Evolutionary conservation across 345 rosid species (phyloP), one percentile per base, ranked within the genome.

Genomic region (Nephelium lappaceum): DNA sequence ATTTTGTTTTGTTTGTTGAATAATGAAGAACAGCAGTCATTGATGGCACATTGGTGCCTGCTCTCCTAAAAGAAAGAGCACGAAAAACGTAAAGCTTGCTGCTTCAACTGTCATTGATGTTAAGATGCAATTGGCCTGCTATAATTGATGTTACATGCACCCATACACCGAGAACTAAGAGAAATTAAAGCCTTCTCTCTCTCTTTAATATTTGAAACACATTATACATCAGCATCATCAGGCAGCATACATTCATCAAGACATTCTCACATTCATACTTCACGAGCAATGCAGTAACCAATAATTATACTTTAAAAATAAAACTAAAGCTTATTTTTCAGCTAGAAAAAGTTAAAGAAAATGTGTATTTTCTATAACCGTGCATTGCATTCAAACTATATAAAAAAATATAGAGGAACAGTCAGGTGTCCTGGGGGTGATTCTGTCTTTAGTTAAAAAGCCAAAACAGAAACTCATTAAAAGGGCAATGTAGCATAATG

Each of bases 141-240:
- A 9, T 61, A 19, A 61, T n/a, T 45, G 78, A 27, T 19, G 42
- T 19, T 65, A 19, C 71, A 64, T 45, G 5, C 39, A 41, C 77
- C 77, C 69, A 61, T 31, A 2, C 36, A 31, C 36, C 39, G 23
- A 38, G 41, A 73, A 73, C 39, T 0, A 74, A 43, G 77, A 74
- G 69, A 74, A 62, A n/a, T n/a, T n/a, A 31, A 21, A 38, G 12
- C 45, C n/a, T 10, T 66, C 24, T 38, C 45, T 65, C 69, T 31
- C 68, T 71, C 53, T 31, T 31, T 4, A 31, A 31, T 31, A 31
- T 31, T 2, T 31, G 36, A 31, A 31, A 31, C 36, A 31, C 36
- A 31, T 31, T 31, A 31, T 31, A 4, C 36, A 31, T 31, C 36
- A n/a, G n/a, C n/a, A n/a, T n/a, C 36, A 2, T 31, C 3, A 31